Conservation (phyloP, 495 filamentous ascomycete genomes). For the Entonaema liquescens region DNA sequence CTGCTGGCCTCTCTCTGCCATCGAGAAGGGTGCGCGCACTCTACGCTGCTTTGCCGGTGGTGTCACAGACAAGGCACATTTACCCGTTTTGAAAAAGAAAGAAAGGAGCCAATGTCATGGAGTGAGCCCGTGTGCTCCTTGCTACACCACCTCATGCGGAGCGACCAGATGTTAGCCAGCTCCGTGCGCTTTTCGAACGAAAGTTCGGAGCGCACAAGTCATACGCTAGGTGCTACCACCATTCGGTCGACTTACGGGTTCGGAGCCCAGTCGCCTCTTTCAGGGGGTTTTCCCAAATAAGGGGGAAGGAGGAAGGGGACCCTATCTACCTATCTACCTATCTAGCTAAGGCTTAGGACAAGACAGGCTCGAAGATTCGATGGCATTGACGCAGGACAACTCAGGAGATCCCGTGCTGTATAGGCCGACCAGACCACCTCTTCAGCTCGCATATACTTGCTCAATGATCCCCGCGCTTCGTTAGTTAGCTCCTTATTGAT, state of each 20-base stretch:
- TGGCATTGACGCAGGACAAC: too few relatives aligned
- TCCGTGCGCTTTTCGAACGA: too few relatives aligned
- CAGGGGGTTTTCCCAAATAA: not conserved
- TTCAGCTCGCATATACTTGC: slow-evolving; percentile 30
- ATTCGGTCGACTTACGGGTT: too few relatives aligned
- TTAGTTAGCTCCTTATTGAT: slow-evolving; percentile 15
- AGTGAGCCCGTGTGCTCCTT: slow-evolving; percentile 19
- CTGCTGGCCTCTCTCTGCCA: slow-evolving; percentile 15
- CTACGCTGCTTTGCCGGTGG: slow-evolving; percentile 19
- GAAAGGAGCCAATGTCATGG: too few relatives aligned
- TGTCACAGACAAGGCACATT: slow-evolving; percentile 19
- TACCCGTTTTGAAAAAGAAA: slow-evolving; percentile 26
- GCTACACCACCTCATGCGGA: slow-evolving; percentile 31
- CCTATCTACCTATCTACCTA: too few relatives aligned
- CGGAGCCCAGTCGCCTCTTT: slow-evolving; percentile 6
- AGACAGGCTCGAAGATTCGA: too few relatives aligned
- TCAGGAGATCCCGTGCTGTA: not conserved
- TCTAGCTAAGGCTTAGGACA: too few relatives aligned
- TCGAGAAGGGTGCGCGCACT: slow-evolving; percentile 5
- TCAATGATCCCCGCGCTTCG: slow-evolving; percentile 1
- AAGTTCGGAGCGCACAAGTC: slow-evolving; percentile 10
- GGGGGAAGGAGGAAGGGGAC: too few relatives aligned
- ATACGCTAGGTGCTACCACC: too few relatives aligned
- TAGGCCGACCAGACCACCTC: not conserved
- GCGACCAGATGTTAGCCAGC: not conserved